Conservation (phyloP, 2,329 filamentous ascomycete genomes). For the Colletotrichum cereale region DNA sequence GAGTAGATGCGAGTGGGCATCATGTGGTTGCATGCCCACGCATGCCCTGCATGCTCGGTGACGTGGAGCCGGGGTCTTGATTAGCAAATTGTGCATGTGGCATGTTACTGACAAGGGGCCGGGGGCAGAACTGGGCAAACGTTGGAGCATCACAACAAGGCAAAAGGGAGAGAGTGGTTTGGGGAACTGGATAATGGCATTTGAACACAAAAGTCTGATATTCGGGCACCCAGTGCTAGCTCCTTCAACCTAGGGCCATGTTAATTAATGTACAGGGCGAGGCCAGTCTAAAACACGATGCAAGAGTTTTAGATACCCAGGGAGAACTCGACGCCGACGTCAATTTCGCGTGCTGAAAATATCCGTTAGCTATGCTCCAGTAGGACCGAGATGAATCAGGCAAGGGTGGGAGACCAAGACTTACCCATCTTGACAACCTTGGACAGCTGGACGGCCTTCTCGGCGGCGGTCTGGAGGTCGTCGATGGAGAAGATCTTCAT, state of each 20-base stretch:
- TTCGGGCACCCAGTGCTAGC: slow-evolving; percentile 19
- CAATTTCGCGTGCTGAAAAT: slow-evolving; percentile 85
- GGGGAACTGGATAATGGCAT: neutral
- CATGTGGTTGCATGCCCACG: slow-evolving; percentile 3
- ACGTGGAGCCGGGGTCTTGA: slow-evolving; percentile 22
- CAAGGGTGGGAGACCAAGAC: slow-evolving; percentile 49
- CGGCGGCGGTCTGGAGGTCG: slow-evolving; percentile 95
- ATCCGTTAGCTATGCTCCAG: slow-evolving; percentile 39
- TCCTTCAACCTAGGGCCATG: slow-evolving; percentile 37
- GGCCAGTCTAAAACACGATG: slow-evolving; percentile 40
- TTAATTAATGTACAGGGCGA: slow-evolving; percentile 42
- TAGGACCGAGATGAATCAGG: neutral
- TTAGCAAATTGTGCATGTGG: slow-evolving; percentile 16
- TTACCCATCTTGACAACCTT: slow-evolving; percentile 98
- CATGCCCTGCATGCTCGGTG: neutral
- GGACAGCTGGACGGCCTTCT: slow-evolving; percentile 98
- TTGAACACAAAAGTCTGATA: slow-evolving; percentile 22
- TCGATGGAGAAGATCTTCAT: slow-evolving; percentile 99
- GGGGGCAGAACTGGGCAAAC: neutral
- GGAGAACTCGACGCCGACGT: slow-evolving; percentile 95
- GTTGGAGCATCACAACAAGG: neutral
- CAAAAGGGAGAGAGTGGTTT: neutral
- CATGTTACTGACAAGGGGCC: neutral
- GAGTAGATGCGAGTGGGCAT: slow-evolving; percentile 6
- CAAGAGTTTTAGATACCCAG: slow-evolving; percentile 82